Evolutionary conservation across 257 asterid genomes (phyloP), one percentile per base, ranked within the genome.

Genomic region (Plantago ovata): DNA sequence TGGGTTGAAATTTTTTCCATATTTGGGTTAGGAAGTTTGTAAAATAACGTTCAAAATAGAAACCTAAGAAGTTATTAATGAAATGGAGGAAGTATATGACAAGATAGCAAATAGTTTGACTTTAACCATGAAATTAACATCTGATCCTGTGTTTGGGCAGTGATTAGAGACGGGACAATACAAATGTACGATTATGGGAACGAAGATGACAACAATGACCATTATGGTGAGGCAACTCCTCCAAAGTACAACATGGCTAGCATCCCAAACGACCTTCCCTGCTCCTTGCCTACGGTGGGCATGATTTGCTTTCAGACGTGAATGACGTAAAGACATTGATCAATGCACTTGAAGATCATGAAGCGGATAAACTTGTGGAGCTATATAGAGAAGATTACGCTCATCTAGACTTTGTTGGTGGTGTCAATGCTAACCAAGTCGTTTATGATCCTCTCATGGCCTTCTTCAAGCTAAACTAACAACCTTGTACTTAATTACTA

Each of bases 331-430:
- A 76, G 38, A 69, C n/a, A 13, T 60, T 85, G 21, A 54, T 79
- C 11, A 38, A 72, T 24, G 38, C 50, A 24, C 75, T 85, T 1
- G 56, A 44, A 7, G 54, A 59, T 55, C 94, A 79, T 38, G 66
- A 76, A 45, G 15, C 61, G 19, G 72, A 68, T 55, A 79, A 79
- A 67, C 75, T 85, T 0, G 63, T 70, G 7, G 71, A 64, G 56
- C 48, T 56, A 16, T 85, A 71, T 1, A 56, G 13, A 48, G 70
- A 67, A 9, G 68, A 79, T 12, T 85, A 85, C 46, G 90, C 85
- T 11, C 90, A 85, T 70, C 79, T 72, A 13, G 87, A 85, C 56
- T 85, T 70, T 61, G 83, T 81, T 24, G 68, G 78, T 76, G 85
- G 72, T 18, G 68, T 53, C 10, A 75, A 85, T 74, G 87, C 85